A percentile compares a stretch with the other conserved stretches of the same genome.
These are phyloP conservation scores for Pleomassaria siparia DNA, from an alignment of 2,329 filamentous ascomycete species.

Conservation along the genomic window DNA sequence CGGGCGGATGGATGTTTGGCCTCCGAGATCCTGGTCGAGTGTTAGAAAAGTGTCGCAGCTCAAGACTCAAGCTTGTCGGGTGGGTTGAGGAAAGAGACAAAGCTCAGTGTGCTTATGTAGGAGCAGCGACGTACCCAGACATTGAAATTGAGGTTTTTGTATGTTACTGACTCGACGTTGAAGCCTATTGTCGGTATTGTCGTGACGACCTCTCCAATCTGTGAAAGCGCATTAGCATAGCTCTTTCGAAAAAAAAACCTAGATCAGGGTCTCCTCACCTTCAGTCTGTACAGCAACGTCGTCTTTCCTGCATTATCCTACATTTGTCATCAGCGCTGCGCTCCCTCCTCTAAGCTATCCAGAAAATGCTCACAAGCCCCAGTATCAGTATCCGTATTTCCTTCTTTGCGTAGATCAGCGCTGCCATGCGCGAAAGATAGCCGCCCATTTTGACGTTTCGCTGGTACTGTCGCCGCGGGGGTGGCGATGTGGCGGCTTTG, in stretches of 20 bases:
- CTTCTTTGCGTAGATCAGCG: slow-evolving; percentile 77
- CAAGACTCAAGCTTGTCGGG: too few species aligned
- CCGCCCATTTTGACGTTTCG: slow-evolving; percentile 32
- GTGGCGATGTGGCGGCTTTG: neutral
- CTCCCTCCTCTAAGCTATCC: slow-evolving; percentile 4
- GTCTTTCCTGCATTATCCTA: slow-evolving; percentile 99
- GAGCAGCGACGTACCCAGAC: slow-evolving; percentile 94
- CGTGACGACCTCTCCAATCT: slow-evolving; percentile 98
- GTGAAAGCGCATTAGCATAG: slow-evolving; percentile 2
- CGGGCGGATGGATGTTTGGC: slow-evolving; percentile 96
- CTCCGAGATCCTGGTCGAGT: slow-evolving; percentile 75
- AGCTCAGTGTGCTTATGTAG: too few species aligned
- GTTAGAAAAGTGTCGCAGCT: slow-evolving; percentile 7
- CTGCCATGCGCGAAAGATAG: slow-evolving; percentile 30
- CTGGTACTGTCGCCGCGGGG: neutral
- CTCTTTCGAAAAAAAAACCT: neutral
- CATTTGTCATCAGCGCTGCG: slow-evolving; percentile 26
- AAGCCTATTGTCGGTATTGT: slow-evolving; percentile 99
- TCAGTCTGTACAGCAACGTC: slow-evolving; percentile 91
- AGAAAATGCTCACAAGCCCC: slow-evolving; percentile 70
- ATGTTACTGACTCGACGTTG: slow-evolving; percentile 98
- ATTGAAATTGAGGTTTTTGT: slow-evolving; percentile 98
- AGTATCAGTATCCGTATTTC: slow-evolving; percentile 96
- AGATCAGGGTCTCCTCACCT: slow-evolving; percentile 58
- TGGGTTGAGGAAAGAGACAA: neutral